Base-by-base conservation (phyloP, 2,329 filamentous ascomycete species). In the Juglanconis sp. region DNA sequence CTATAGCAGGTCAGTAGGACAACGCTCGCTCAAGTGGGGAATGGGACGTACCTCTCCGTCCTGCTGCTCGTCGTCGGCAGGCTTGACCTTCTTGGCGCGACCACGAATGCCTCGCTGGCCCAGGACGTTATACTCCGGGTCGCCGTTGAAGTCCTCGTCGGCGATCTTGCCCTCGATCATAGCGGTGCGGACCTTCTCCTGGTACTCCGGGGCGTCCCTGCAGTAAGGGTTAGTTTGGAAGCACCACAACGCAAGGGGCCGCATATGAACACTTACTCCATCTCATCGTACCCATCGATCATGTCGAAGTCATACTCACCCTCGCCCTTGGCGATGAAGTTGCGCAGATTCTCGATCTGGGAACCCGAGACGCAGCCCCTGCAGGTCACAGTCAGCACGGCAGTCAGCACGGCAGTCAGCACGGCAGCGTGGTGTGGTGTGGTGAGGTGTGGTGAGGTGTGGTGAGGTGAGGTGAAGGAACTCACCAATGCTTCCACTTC, bases 281-380 rank as follows among this genome's bases (percentile, higher is more conserved):
- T 75, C 64, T 95, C 91, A 30, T 96, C 91, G 65, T 84, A 96
- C 61, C 91, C 92, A 70, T 96, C 91, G 59, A 97, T 79, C 62
- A 83, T 75, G 49, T 90, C 84, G 67, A 85, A 84, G 62, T 92
- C 82, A 57, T 78, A 81, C 1, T 74, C 74, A 35, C 75, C 78
- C n/a, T 76, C 74, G 10, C 73, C 74, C 40, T 76, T 65, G 24
- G 75, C 77, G 63, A 87, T 80, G 7, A 77, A 72, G 5, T 87
- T 80, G 61, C 87, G 83, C 52, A 92, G 74, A 64, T 90, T 87
- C 59, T 78, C 69, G 61, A 97, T 77, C 68, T 91, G 85, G 57
- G 82, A 80, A 30, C 92, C 92, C 15, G 92, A 96, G 40, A 93
- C 85, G 68, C 94, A 98, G 35, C 94, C 93, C 93, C 93, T 96